Base-by-base conservation (phyloP, 2,329 filamentous ascomycete genomes). In the Erysiphe pulchra region DNA sequence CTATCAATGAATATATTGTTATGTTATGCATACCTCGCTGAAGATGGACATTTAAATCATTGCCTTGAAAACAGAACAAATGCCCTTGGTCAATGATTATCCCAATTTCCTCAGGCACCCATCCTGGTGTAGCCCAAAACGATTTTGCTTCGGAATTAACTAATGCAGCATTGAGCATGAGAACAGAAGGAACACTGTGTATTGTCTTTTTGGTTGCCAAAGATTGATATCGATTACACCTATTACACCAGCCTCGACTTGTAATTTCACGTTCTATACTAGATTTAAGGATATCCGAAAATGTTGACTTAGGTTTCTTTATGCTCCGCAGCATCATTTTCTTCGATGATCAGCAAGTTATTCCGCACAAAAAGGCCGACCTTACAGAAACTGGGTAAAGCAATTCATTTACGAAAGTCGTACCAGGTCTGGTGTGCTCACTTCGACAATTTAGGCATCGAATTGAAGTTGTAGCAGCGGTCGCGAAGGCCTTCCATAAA, bases 61-160 rank as follows among this genome's bases (percentile, higher is more conserved):
- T 79, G 2, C 90, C 87, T 60, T 98, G 86, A 51, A 85, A 95
- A 60, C 86, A 94, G 61, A 83, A 86, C 57, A 95, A 82, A 56
- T 92, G 82, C n/a, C 83, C 84, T 54, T 82, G 75, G 48, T 92
- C 82, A 47, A 93, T 74, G 47, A 92, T 82, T 55, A 98, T 74
- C 34, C 90, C 90, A 54, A 98, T 86, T 59, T 95, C 85, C 56
- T 90, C 80, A 0, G 90, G 90, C 12, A 98, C 66, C 78, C 87
- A 98, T 14, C 82, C 83, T 0, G 83, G 83, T 12, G 77, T 83
- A 1, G 82, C 75, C 92, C 92, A 98, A 14, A 93, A 68, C 48
- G 80, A 71, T 53, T 78, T 77, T 33, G 84, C 74, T 50, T 87
- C 80, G 2, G 75, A 70, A 41, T 65, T 77, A 5, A 70, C 74